These are phyloP conservation scores for Pouteria glomerata DNA, from an alignment of 148 eudicot genomes.

Conservation along the genomic window DNA sequence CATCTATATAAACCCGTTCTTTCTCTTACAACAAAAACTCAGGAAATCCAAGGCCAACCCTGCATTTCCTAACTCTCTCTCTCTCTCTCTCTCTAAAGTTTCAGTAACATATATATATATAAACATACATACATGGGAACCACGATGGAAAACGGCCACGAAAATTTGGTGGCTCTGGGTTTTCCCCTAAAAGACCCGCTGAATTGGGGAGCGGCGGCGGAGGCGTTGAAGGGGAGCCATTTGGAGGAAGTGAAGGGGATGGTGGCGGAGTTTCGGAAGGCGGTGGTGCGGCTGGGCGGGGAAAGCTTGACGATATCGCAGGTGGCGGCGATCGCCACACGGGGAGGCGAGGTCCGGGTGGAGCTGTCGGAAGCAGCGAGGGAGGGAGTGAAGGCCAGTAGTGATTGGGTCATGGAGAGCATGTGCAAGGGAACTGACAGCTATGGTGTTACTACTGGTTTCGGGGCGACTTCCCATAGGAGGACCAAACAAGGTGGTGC, in stretches of 20 bases:
- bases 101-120: neutral
- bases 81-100: neutral
- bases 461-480: constrained; percentile 29
- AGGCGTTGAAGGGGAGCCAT: constrained; percentile 28
- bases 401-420: constrained; percentile 34
- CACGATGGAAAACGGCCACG: neutral
- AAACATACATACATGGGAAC: neutral
- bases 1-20: constrained; percentile 4
- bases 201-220: constrained; percentile 30
- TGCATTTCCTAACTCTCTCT: constrained; percentile 1
- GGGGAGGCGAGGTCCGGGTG: constrained; percentile 5
- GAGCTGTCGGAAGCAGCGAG: constrained; percentile 27
- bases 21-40: constrained; percentile 4
- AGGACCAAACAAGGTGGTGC: constrained; percentile 33
- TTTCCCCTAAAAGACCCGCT: constrained; percentile 21
- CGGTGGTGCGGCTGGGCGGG: constrained; percentile 19
- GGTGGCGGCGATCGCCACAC: constrained; percentile 22
- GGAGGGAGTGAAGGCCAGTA: constrained; percentile 25
- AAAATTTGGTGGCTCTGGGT: neutral
- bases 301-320: constrained; percentile 21
- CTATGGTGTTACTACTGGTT: constrained; percentile 28
- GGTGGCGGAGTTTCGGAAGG: constrained; percentile 28
- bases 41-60: neutral
- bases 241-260: constrained; percentile 28
- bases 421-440: constrained; percentile 26